phyloP scores from a whole-genome alignment of 768 basidiomycete genomes.

The Collybia sp. region DNA sequence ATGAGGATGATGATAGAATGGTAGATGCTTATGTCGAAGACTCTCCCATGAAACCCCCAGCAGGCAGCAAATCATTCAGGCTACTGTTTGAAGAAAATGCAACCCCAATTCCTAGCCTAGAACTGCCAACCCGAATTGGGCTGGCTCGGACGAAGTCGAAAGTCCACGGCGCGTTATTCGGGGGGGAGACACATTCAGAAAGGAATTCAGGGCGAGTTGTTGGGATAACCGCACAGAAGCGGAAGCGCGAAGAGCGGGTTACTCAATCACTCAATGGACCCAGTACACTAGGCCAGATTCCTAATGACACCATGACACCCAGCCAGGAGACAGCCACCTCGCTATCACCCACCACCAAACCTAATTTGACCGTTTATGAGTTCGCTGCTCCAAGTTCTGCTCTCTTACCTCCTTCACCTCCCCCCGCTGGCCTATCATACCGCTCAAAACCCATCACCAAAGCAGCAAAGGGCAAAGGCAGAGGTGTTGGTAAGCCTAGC shows the following conservation, averaged over 20 bases:
- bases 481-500: conserved; percentile 3
- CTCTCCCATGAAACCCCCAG: conserved; percentile 63
- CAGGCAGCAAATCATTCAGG: conserved; percentile 58
- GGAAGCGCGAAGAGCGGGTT: too few relatives aligned
- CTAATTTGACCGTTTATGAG: too few relatives aligned
- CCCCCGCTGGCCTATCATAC: conserved; percentile 29
- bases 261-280: too few relatives aligned
- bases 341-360: neutral
- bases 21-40: conserved; percentile 58
- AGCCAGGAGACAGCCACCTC: too few relatives aligned
- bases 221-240: too few relatives aligned
- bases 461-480: conserved; percentile 34
- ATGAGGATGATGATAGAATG: conserved; percentile 30
- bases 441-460: conserved; percentile 20
- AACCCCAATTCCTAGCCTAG: neutral
- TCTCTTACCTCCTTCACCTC: conserved; percentile 70
- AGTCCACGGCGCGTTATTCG: too few relatives aligned
- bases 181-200: too few relatives aligned
- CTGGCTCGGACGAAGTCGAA: too few relatives aligned
- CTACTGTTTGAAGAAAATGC: conserved; percentile 54
- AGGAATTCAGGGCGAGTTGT: too few relatives aligned
- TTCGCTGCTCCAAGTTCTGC: conserved; percentile 13
- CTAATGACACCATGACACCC: too few relatives aligned
- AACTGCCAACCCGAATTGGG: too few relatives aligned
- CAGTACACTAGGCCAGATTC: conserved; percentile 13